Evolutionary conservation across 805 yeast genomes (phyloP), one percentile per base, ranked within the genome.

Genomic region (Suhomyces sp.): DNA sequence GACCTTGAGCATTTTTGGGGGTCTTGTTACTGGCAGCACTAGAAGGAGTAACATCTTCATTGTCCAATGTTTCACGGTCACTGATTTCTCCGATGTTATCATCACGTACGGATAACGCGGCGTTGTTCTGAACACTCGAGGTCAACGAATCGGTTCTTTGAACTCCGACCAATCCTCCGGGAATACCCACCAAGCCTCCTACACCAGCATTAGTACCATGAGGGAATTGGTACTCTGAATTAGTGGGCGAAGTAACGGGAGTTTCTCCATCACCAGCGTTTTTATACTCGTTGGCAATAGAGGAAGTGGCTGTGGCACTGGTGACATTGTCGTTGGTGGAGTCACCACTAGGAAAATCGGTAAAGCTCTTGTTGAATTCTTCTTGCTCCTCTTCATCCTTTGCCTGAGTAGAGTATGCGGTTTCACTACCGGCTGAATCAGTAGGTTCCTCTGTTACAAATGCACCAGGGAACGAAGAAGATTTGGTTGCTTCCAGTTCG

Each of bases 111-210:
- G 96, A 88, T 68, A 84, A 82, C 0, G 97, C 92, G 2, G 97
- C 90, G 66, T 93, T 91, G 70, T 92, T 92, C 60, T 87, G 93
- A 31, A 91, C 96, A 43, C 96, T 88, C 0, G 97, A 90, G 0
- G 97, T 88, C 39, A 87, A 81, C 0, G 96, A 88, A 53, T 85
- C 87, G 2, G 96, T 88, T 60, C 94, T 52, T 77, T 82, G 75
- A 5, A 75, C 76, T 7, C 77, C 77, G 13, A 71, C 72, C 46
- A 72, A 62, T 3, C 66, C 78, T n/a, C 78, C 76, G 1, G 75
- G 74, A 72, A 75, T 70, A 1, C 77, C 78, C 2, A 68, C 73
- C 67, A 73, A 60, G 3, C 75, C 73, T 13, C 75, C 77, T n/a
- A 20, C 47, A 15, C 72, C 73, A 9, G 67, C 66, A 47, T 54